Conservation (phyloP, 495 filamentous ascomycete species). For the Aspergillus conjunctus region DNA sequence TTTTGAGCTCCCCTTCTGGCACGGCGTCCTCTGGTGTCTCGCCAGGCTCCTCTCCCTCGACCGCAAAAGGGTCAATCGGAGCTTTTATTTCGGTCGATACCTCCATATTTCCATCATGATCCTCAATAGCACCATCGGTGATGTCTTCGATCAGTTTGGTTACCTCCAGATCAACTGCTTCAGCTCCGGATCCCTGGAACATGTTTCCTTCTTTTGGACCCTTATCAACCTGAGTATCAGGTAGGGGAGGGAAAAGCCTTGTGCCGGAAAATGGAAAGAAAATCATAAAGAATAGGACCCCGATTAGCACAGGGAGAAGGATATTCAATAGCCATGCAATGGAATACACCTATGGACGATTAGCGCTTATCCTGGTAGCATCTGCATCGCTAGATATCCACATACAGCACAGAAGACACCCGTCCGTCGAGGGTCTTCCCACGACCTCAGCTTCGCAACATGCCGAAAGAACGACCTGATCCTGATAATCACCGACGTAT, state of each 20-base stretch:
- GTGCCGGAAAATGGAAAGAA: constrained; percentile 24
- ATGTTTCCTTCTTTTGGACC: background rate
- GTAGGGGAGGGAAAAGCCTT: background rate
- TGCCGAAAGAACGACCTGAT: constrained; percentile 69
- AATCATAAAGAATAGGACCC: constrained; percentile 65
- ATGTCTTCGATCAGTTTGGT: background rate
- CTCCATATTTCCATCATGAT: background rate
- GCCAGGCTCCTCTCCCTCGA: constrained; percentile 39
- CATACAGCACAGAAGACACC: constrained; percentile 63
- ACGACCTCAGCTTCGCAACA: constrained; percentile 73
- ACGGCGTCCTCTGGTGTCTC: constrained; percentile 52
- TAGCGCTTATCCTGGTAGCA: background rate
- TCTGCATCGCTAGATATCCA: constrained; percentile 38
- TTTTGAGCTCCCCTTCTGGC: constrained; percentile 79
- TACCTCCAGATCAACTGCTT: background rate
- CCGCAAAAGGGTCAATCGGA: constrained; percentile 42
- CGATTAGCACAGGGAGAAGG: constrained; percentile 59
- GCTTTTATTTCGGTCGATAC: too few species aligned
- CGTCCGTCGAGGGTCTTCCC: constrained; percentile 74
- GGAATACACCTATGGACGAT: constrained; percentile 59
- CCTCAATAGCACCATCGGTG: background rate
- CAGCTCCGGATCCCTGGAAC: background rate
- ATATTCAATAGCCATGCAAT: constrained; percentile 74
- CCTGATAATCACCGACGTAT: constrained; percentile 75
- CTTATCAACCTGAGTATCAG: constrained; percentile 15